Evolutionary conservation across 768 basidiomycete species (phyloP).

Genomic region (Dioszegia aurantiaca): DNA sequence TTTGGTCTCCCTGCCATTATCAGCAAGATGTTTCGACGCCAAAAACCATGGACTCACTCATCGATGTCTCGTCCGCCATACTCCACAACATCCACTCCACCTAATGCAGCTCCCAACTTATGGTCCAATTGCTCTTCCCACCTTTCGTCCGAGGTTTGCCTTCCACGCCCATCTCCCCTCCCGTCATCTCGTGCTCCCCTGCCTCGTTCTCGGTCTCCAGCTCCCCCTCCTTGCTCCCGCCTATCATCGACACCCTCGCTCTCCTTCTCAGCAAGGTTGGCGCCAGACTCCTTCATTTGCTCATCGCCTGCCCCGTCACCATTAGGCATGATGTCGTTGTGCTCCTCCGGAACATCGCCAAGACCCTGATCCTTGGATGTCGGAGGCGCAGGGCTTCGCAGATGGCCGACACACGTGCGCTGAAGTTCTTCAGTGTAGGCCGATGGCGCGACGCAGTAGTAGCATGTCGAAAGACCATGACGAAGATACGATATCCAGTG

Average conservation of each 20-base stretch:
- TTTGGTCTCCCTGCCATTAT: slow-evolving; percentile 65
- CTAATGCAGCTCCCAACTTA: slow-evolving; percentile 76
- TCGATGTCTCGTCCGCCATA: slow-evolving; percentile 87
- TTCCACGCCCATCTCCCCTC: slow-evolving; percentile 37
- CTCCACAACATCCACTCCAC: slow-evolving; percentile 76
- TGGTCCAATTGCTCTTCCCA: slow-evolving; percentile 88
- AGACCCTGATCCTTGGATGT: background rate
- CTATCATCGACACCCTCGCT: slow-evolving; percentile 42
- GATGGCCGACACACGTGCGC: slow-evolving; percentile 89
- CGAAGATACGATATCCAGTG: slow-evolving; percentile 90
- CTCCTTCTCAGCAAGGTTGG: slow-evolving; percentile 52
- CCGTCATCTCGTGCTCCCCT: background rate
- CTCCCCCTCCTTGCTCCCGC: slow-evolving; percentile 40
- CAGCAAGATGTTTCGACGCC: background rate
- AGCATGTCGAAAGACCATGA: slow-evolving; percentile 65
- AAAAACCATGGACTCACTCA: slow-evolving; percentile 61
- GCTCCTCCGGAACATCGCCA: slow-evolving; percentile 7
- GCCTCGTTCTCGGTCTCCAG: slow-evolving; percentile 11
- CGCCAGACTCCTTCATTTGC: slow-evolving; percentile 57
- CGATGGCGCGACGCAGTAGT: slow-evolving; percentile 90
- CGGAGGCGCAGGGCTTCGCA: slow-evolving; percentile 55
- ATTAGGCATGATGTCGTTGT: slow-evolving; percentile 31
- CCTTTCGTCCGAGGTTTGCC: slow-evolving; percentile 63
- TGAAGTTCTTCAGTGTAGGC: slow-evolving; percentile 94
- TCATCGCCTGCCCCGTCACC: slow-evolving; percentile 54